phyloP scores from a whole-genome alignment of 2,329 filamentous ascomycete genomes.

The Rosellinia necatrix region DNA sequence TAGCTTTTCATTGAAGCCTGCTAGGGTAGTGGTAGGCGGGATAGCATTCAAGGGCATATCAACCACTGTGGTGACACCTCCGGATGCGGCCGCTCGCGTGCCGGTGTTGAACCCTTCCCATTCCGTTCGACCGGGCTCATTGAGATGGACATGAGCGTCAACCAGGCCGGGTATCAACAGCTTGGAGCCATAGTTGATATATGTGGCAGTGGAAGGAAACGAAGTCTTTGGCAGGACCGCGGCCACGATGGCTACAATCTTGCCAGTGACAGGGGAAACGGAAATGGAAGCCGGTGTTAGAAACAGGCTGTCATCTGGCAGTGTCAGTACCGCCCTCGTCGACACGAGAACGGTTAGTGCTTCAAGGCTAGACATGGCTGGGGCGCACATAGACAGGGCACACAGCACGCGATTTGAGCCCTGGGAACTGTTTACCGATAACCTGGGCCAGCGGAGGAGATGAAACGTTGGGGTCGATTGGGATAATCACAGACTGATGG shows the following conservation, averaged over 20 bases:
- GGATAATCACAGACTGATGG: neutral
- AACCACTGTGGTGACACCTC: slow-evolving; percentile 93
- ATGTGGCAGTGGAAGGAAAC: slow-evolving; percentile 74
- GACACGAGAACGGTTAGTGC: slow-evolving; percentile 78
- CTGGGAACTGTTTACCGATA: neutral
- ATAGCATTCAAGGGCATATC: slow-evolving; percentile 99
- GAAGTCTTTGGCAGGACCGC: slow-evolving; percentile 73
- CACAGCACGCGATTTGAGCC: neutral
- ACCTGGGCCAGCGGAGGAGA: neutral
- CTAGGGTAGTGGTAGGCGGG: slow-evolving; percentile 89
- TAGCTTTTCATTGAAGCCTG: slow-evolving; percentile 82
- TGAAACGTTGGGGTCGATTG: neutral
- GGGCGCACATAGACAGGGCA: slow-evolving; percentile 28
- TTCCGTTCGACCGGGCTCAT: slow-evolving; percentile 94
- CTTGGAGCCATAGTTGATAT: slow-evolving; percentile 83
- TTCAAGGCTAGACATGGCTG: slow-evolving; percentile 34
- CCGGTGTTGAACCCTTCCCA: slow-evolving; percentile 99
- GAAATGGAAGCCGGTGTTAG: slow-evolving; percentile 83
- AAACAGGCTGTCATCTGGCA: slow-evolving; percentile 62
- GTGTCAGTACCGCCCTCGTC: slow-evolving; percentile 78
- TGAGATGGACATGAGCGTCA: slow-evolving; percentile 96
- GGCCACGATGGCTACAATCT: slow-evolving; percentile 77
- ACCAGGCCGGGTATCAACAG: slow-evolving; percentile 89
- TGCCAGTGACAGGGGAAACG: slow-evolving; percentile 78
- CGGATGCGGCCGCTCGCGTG: slow-evolving; percentile 89